These are phyloP conservation scores for Smittium culicis DNA, from an alignment of 371 early-diverging fungal species.

Conservation along the genomic window DNA sequence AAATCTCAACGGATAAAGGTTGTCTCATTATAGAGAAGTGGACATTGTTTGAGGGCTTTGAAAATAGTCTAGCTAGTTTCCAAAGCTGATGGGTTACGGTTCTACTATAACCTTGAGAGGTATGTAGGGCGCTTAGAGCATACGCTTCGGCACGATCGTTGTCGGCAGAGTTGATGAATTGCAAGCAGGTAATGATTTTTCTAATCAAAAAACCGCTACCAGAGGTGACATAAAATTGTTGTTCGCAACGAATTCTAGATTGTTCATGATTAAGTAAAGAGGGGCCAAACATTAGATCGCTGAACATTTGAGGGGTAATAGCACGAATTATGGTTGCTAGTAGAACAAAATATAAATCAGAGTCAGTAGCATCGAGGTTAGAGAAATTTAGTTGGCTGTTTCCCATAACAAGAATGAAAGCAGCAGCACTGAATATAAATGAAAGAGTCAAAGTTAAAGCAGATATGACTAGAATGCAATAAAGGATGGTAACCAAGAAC, in stretches of 20 bases:
- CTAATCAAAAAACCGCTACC: slow-evolving; percentile 7
- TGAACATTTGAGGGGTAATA: slow-evolving; percentile 8
- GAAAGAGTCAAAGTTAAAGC: not conserved
- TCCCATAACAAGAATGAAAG: not conserved
- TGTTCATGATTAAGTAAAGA: not conserved
- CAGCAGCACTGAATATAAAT: not conserved
- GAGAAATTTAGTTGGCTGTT: not conserved
- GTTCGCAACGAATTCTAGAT: not conserved
- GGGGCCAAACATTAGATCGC: slow-evolving; percentile 10
- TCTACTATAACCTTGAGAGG: slow-evolving; percentile 8
- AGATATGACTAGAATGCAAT: not conserved
- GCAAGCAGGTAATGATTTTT: slow-evolving; percentile 5
- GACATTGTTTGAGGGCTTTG: slow-evolving; percentile 1
- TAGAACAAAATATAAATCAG: not conserved
- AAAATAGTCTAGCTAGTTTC: slow-evolving; percentile 5
- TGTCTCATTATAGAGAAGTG: slow-evolving; percentile 7
- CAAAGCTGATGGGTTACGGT: slow-evolving; percentile 7
- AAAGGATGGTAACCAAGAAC: not conserved
- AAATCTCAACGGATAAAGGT: slow-evolving; percentile 6
- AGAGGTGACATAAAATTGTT: slow-evolving; percentile 9
- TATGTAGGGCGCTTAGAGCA: slow-evolving; percentile 10
- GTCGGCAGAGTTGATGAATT: slow-evolving; percentile 8
- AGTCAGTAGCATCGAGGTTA: not conserved
- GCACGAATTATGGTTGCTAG: not conserved
- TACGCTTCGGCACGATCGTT: slow-evolving; percentile 11